A percentile compares a stretch with the other conserved stretches of the same genome.
These are phyloP conservation scores for Trypanosoma platydactyli DNA, from an alignment of 208 protist genomes.

Conservation along the genomic window DNA sequence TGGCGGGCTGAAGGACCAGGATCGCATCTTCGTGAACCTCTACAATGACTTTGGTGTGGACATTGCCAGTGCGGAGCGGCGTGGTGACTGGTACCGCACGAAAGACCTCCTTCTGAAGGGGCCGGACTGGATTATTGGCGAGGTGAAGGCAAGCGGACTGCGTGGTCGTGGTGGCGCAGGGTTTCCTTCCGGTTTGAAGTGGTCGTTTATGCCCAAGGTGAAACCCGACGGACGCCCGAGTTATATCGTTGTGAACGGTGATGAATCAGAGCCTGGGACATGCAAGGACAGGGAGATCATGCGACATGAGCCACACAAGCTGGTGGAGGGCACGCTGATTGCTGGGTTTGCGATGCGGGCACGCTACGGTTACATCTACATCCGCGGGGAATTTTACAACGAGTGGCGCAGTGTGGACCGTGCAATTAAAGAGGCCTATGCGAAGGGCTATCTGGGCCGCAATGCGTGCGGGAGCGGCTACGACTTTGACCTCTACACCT, in stretches of 20 bases:
- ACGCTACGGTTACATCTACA: conserved; percentile 98
- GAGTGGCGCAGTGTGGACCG: conserved; percentile 93
- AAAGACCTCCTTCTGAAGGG: conserved; percentile 97
- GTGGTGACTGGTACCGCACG: conserved; percentile 98
- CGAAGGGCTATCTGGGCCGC: conserved; percentile 95
- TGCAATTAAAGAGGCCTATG: conserved; percentile 96
- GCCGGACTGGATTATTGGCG: conserved; percentile 96
- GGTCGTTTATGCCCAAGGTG: conserved; percentile 98
- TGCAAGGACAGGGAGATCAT: conserved; percentile 99
- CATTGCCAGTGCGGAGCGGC: conserved; percentile 92
- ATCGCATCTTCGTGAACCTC: conserved; percentile 99
- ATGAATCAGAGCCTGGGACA: conserved; percentile 99
- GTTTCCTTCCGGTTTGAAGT: conserved; percentile 99
- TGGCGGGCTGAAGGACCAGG: conserved; percentile 95
- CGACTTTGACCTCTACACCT: conserved; percentile 98
- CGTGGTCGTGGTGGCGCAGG: conserved; percentile 98
- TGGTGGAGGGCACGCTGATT: conserved; percentile 98
- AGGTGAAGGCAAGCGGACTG: conserved; percentile 97
- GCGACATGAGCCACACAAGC: conserved; percentile 98
- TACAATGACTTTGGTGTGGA: conserved; percentile 95
- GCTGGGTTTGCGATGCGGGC: conserved; percentile 97
- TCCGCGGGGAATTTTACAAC: conserved; percentile 98
- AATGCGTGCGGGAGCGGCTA: conserved; percentile 97
- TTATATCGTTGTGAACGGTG: conserved; percentile 99
- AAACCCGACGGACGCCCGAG: conserved; percentile 91